Evolutionary conservation across 2,329 filamentous ascomycete species (phyloP).

Genomic region (Hymenoscyphus fructigenus): DNA sequence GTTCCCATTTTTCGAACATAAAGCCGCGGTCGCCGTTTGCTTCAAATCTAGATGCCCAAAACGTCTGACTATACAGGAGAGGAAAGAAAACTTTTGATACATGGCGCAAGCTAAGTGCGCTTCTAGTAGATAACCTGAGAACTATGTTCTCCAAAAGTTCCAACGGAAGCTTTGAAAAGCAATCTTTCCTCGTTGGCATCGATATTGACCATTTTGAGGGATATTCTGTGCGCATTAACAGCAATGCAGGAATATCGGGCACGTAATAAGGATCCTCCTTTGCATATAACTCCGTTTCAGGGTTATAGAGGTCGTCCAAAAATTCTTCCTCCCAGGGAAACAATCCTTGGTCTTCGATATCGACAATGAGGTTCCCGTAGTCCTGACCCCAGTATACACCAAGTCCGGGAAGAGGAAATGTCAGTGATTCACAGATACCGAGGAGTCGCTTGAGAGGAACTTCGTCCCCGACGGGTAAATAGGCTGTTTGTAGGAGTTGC

Average conservation of each 20-base stretch:
- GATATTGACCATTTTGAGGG: neutral
- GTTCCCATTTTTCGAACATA: neutral
- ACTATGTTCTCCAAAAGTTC: neutral
- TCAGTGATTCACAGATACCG: neutral
- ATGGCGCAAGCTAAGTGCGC: neutral
- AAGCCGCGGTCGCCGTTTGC: neutral
- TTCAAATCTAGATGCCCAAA: conserved; percentile 8
- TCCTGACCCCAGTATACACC: neutral
- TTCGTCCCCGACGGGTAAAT: neutral
- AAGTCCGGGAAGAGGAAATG: neutral
- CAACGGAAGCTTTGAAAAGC: conserved; percentile 3
- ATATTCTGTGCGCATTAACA: neutral
- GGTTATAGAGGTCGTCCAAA: neutral
- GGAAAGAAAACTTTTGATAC: conserved; percentile 1
- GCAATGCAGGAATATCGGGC: neutral
- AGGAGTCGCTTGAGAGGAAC: neutral
- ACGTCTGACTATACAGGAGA: neutral
- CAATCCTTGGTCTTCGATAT: neutral
- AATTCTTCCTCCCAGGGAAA: neutral
- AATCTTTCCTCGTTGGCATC: neutral
- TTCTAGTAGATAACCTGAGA: neutral
- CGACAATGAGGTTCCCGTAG: neutral
- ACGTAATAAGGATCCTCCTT: neutral
- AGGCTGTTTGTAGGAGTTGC: neutral
- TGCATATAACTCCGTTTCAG: neutral